These are phyloP conservation scores for Fusarium illudens DNA, from an alignment of 2,329 filamentous ascomycete genomes.

Conservation along the genomic window DNA sequence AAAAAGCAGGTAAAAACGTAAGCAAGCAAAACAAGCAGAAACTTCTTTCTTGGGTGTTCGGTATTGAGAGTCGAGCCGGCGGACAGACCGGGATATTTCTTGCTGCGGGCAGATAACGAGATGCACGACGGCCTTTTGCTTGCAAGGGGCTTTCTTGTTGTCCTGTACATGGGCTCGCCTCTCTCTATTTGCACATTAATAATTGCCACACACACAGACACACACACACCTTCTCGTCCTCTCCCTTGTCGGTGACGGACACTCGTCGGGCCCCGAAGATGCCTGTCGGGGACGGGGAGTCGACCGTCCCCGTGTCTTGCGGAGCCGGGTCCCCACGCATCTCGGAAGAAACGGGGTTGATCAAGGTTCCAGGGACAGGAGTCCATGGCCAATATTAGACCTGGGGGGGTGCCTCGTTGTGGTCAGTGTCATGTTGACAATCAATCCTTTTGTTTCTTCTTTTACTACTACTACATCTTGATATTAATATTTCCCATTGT, in stretches of 20 bases:
- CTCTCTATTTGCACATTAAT: not conserved
- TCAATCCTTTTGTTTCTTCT: not conserved
- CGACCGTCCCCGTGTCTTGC: slow-evolving; percentile 20
- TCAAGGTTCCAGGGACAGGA: not conserved
- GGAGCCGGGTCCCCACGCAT: slow-evolving; percentile 4
- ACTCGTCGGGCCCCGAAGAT: slow-evolving; percentile 13
- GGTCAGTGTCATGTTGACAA: not conserved
- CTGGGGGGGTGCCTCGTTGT: not conserved
- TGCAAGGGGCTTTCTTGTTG: not conserved
- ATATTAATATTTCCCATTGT: slow-evolving; percentile 2
- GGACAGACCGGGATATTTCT: slow-evolving; percentile 23
- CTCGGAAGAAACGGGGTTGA: slow-evolving; percentile 20
- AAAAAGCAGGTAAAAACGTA: not conserved
- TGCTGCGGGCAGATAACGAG: slow-evolving; percentile 2
- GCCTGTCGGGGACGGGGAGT: slow-evolving; percentile 27
- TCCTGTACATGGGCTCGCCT: not conserved
- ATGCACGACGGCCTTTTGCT: not conserved
- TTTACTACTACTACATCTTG: not conserved
- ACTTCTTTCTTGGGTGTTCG: not conserved
- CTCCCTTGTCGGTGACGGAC: slow-evolving; percentile 7
- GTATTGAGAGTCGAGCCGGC: not conserved
- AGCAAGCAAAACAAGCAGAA: not conserved
- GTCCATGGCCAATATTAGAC: slow-evolving; percentile 23
- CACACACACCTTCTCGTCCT: too few relatives aligned
- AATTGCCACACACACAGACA: not conserved